A percentile compares a stretch with the other conserved stretches of the same genome.
Evolutionary conservation across 78 protist genomes (phyloP).

Genomic region (Pigoraptor vietnamica): DNA sequence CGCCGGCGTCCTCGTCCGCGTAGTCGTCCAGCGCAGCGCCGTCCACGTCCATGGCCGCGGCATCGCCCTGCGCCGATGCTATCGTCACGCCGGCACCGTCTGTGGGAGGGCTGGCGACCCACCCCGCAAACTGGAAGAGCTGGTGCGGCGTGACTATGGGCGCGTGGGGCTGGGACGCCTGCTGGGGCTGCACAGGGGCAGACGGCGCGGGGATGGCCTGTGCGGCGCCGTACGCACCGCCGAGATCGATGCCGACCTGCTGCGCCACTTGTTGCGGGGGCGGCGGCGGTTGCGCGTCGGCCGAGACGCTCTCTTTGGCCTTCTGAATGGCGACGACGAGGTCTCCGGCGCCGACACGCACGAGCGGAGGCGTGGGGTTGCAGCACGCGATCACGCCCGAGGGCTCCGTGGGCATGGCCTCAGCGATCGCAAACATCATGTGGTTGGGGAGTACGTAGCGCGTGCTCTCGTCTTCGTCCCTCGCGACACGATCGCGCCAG

Average conservation of each 20-base stretch:
- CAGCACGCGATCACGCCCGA: constrained; percentile 3
- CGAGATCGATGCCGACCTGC: background rate
- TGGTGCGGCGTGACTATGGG: background rate
- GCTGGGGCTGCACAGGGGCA: background rate
- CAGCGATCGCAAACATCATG: constrained; percentile 20
- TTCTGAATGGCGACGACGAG: background rate
- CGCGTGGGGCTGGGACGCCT: background rate
- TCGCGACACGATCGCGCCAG: constrained; percentile 78
- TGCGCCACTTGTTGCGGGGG: background rate
- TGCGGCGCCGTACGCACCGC: background rate
- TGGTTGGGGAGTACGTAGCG: constrained; percentile 36
- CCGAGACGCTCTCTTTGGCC: background rate
- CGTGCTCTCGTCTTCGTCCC: constrained; percentile 75
- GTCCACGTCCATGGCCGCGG: background rate
- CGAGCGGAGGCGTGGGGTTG: background rate
- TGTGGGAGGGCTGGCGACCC: background rate
- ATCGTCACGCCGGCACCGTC: background rate
- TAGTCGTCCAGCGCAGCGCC: background rate
- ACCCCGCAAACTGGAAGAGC: background rate
- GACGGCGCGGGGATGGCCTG: background rate
- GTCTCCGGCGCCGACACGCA: background rate
- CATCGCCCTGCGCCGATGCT: background rate
- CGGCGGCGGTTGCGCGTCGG: background rate
- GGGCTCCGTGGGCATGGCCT: constrained; percentile 7
- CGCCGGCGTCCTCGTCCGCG: background rate